phyloP scores from a whole-genome alignment of 805 yeast species.

The Ascoidea tarda region DNA sequence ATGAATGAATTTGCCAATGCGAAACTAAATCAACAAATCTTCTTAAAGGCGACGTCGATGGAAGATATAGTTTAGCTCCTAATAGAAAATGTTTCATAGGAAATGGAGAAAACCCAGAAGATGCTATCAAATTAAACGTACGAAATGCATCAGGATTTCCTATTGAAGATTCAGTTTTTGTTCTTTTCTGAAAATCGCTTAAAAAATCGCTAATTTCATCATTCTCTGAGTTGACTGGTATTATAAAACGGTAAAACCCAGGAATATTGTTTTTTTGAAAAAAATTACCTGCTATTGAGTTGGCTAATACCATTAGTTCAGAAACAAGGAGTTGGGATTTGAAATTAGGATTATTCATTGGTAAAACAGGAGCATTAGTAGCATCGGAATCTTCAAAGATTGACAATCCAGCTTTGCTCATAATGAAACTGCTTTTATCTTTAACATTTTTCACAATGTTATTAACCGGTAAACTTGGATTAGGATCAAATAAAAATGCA shows the following conservation, averaged over 20 bases:
- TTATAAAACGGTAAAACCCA: conserved; percentile 30
- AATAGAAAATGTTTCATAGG: conserved; percentile 44
- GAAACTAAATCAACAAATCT: conserved; percentile 68
- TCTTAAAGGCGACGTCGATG: conserved; percentile 83
- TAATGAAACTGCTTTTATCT: conserved; percentile 2
- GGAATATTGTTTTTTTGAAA: conserved; percentile 31
- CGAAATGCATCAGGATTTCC: conserved; percentile 17
- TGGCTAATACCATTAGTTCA: conserved; percentile 75
- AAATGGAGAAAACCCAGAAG: conserved; percentile 33
- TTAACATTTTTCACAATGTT: conserved; percentile 13
- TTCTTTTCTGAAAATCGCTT: conserved; percentile 12
- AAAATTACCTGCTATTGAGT: conserved; percentile 39
- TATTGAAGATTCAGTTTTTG: conserved; percentile 9
- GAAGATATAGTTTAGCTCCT: conserved; percentile 49
- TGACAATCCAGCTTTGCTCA: neutral
- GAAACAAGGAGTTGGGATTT: conserved; percentile 56
- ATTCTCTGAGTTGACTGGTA: conserved; percentile 13
- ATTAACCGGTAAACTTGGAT: neutral
- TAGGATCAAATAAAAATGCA: conserved; percentile 22
- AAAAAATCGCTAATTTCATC: conserved; percentile 10
- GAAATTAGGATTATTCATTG: too few species aligned
- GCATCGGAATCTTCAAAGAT: conserved; percentile 14
- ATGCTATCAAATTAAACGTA: conserved; percentile 32
- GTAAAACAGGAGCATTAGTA: conserved; percentile 10
- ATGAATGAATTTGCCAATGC: conserved; percentile 60